Conservation (phyloP, 75 land plant species). For the Pinus tabuliformis region DNA sequence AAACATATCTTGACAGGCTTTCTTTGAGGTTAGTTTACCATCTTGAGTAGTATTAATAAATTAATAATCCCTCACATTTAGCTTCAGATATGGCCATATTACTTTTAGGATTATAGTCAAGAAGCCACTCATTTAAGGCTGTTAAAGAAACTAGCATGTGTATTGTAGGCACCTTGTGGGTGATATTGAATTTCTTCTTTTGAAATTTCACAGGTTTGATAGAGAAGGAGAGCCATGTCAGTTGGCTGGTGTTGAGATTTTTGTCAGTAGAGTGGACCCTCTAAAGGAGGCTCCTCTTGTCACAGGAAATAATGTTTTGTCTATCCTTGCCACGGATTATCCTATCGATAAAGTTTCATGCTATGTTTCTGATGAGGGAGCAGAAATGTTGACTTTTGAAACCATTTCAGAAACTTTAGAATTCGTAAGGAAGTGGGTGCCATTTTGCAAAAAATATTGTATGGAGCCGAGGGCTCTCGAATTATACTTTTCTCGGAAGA, state of each 20-base stretch:
- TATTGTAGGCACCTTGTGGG: background rate
- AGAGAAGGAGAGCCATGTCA: conserved; percentile 86
- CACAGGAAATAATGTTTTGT: conserved; percentile 85
- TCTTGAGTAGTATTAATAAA: background rate
- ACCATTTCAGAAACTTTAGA: conserved; percentile 84
- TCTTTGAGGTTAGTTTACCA: conserved; percentile 49
- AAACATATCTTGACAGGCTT: conserved; percentile 77
- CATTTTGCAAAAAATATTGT: conserved; percentile 85
- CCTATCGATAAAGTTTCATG: conserved; percentile 95
- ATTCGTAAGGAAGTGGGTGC: conserved; percentile 93
- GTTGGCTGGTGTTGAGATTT: conserved; percentile 77
- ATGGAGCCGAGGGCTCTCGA: conserved; percentile 95
- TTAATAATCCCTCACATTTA: background rate
- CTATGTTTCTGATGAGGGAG: conserved; percentile 93
- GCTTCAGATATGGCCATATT: background rate
- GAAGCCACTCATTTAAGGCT: background rate
- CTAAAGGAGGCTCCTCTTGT: conserved; percentile 91
- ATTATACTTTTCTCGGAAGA: conserved; percentile 87
- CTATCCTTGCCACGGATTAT: conserved; percentile 89
- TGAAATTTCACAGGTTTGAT: conserved; percentile 56
- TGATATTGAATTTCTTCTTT: background rate
- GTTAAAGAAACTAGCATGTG: background rate
- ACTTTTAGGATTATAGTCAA: background rate
- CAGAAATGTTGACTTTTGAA: conserved; percentile 91
- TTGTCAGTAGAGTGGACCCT: conserved; percentile 97